Conservation (phyloP, 2,329 filamentous ascomycete genomes). For the Hymenoscyphus scutula region DNA sequence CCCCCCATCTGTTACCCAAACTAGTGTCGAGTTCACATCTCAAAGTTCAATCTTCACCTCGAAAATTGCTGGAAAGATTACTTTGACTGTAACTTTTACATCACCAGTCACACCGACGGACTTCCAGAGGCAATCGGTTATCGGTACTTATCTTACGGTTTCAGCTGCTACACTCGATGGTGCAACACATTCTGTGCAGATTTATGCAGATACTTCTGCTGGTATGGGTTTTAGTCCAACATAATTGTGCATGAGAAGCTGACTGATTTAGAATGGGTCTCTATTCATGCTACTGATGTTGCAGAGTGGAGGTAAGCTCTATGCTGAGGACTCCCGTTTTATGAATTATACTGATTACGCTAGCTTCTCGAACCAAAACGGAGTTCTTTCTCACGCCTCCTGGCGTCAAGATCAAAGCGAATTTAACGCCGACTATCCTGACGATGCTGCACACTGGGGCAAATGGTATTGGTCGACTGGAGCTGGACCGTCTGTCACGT, state of each 20-base stretch:
- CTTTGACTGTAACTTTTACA: constrained; percentile 67
- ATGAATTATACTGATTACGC: not conserved
- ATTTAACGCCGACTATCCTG: constrained; percentile 33
- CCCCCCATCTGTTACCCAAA: constrained; percentile 55
- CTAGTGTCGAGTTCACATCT: constrained; percentile 66
- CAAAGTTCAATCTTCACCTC: constrained; percentile 69
- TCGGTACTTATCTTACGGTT: constrained; percentile 69
- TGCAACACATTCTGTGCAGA: constrained; percentile 58
- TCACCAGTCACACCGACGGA: constrained; percentile 70
- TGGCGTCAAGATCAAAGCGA: constrained; percentile 31
- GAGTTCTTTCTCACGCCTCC: constrained; percentile 26
- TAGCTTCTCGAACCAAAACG: constrained; percentile 28
- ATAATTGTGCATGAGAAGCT: not conserved
- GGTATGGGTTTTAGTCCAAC: constrained; percentile 45
- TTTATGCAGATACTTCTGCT: constrained; percentile 71
- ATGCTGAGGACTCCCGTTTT: constrained; percentile 35
- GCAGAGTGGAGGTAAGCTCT: constrained; percentile 62
- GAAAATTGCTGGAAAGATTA: constrained; percentile 58
- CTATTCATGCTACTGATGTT: constrained; percentile 54
- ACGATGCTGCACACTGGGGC: constrained; percentile 70
- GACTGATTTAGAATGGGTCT: constrained; percentile 63
- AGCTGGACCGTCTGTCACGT: constrained; percentile 53
- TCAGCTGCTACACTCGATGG: constrained; percentile 62
- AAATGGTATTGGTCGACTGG: constrained; percentile 73
- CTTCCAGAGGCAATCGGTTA: constrained; percentile 63